phyloP scores from a whole-genome alignment of 148 eudicot genomes.

The Rhododendron mucronatum region DNA sequence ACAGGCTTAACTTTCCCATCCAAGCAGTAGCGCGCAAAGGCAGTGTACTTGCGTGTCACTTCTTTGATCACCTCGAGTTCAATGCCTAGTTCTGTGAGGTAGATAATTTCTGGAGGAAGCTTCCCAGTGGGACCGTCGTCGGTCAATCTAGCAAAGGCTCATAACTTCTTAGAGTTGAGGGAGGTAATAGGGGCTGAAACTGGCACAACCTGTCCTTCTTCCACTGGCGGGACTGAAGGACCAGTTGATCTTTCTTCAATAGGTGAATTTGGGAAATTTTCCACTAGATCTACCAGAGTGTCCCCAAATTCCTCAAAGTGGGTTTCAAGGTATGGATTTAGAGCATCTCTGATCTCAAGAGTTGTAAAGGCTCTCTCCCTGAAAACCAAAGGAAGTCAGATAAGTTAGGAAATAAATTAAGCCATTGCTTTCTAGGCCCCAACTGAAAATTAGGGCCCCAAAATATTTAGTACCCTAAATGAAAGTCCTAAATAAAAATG shows the following conservation, averaged over 20 bases:
- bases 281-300: conserved; percentile 52
- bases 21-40: conserved; percentile 76
- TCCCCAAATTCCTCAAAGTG: conserved; percentile 54
- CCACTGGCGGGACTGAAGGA: conserved; percentile 28
- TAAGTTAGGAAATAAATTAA: not conserved
- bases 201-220: conserved; percentile 28
- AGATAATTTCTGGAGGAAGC: conserved; percentile 59
- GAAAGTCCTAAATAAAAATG: not conserved
- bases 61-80: conserved; percentile 55
- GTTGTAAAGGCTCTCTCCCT: conserved; percentile 85
- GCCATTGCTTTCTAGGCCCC: not conserved
- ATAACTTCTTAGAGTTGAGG: conserved; percentile 42
- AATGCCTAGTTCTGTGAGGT: conserved; percentile 75
- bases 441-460: not conserved
- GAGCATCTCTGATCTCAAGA: conserved; percentile 78
- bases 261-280: conserved; percentile 56
- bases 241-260: conserved; percentile 35
- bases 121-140: conserved; percentile 43
- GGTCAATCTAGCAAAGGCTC: conserved; percentile 58
- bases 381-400: conserved; percentile 14
- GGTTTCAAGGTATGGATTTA: conserved; percentile 59
- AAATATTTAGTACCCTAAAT: not conserved
- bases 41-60: conserved; percentile 61
- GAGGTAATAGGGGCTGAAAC: conserved; percentile 24
- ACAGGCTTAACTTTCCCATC: conserved; percentile 78